These are phyloP conservation scores for Blastobotrys ciferrii DNA, from an alignment of 1,139 yeast genomes.

Conservation along the genomic window DNA sequence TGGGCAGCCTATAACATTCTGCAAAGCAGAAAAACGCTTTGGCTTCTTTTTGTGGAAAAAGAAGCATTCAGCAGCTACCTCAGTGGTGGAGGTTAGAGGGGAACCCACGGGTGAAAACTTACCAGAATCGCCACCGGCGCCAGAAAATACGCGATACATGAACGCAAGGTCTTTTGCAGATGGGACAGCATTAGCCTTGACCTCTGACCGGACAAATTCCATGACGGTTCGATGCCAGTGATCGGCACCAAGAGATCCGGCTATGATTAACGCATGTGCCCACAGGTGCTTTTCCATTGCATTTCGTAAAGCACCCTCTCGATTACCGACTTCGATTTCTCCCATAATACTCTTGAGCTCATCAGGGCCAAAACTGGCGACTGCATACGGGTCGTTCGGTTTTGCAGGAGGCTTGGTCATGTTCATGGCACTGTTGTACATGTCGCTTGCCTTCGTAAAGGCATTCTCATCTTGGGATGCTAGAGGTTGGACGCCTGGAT, in stretches of 20 bases:
- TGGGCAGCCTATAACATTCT: too few species aligned
- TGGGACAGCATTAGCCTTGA: conserved; percentile 28
- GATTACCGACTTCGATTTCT: conserved; percentile 58
- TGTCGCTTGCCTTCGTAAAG: conserved; percentile 26
- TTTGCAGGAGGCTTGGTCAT: conserved; percentile 14
- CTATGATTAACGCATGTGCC: conserved; percentile 73
- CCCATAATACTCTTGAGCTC: conserved; percentile 34
- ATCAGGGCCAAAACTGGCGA: conserved; percentile 36
- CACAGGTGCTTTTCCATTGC: conserved; percentile 68
- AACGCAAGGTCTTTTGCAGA: conserved; percentile 58
- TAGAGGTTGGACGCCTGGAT: conserved; percentile 25
- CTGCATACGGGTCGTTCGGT: conserved; percentile 27
- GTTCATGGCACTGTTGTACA: conserved; percentile 19
- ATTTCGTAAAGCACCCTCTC: conserved; percentile 61
- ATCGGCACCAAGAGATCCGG: conserved; percentile 62
- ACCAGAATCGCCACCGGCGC: conserved; percentile 53
- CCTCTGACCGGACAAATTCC: conserved; percentile 47
- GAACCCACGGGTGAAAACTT: too few species aligned
- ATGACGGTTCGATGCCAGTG: conserved; percentile 59
- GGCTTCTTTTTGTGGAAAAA: too few species aligned
- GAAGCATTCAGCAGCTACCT: too few species aligned
- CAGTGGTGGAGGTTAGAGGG: too few species aligned
- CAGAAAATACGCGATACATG: conserved; percentile 62
- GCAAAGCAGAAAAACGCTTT: too few species aligned
- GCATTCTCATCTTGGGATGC: conserved; percentile 20